These are phyloP conservation scores for Clarireedia hainanense DNA, from an alignment of 2,329 filamentous ascomycete species.

Conservation along the genomic window DNA sequence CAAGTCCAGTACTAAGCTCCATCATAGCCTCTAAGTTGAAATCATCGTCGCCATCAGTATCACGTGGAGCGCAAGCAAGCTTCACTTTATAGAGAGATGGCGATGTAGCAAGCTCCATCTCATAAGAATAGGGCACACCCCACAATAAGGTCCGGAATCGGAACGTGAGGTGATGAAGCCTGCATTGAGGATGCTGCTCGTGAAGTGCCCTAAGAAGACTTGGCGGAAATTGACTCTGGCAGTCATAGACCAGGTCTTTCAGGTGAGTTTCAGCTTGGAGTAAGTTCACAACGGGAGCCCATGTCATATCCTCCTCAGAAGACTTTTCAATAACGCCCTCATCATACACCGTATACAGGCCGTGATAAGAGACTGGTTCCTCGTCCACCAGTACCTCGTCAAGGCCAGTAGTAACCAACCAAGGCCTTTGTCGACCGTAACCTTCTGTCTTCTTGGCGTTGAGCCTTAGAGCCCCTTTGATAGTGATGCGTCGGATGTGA, in stretches of 20 bases:
- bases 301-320: constrained; percentile 11
- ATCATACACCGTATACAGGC: constrained; percentile 5
- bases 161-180: constrained; percentile 10
- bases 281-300: constrained; percentile 5
- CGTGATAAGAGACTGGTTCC: not conserved
- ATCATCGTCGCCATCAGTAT: constrained; percentile 8
- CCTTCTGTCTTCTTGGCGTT: not conserved
- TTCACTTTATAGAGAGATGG: constrained; percentile 12
- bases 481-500: constrained; percentile 10
- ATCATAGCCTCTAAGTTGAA: constrained; percentile 12
- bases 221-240: constrained; percentile 10
- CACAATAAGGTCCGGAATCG: constrained; percentile 9
- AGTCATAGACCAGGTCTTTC: constrained; percentile 10
- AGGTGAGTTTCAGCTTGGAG: constrained; percentile 6
- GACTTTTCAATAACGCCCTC: constrained; percentile 8
- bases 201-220: constrained; percentile 9
- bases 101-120: constrained; percentile 9
- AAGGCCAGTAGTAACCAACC: not conserved
- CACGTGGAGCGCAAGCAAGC: constrained; percentile 5
- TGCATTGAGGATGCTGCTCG: constrained; percentile 10
- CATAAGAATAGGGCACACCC: constrained; percentile 8
- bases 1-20: constrained; percentile 9
- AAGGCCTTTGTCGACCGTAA: not conserved
- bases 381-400: constrained; percentile 7
- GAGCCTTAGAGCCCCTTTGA: constrained; percentile 9